Evolutionary conservation across 2,329 filamentous ascomycete genomes (phyloP), one percentile per base, ranked within the genome.

Genomic region (Verticillium albo-atrum): DNA sequence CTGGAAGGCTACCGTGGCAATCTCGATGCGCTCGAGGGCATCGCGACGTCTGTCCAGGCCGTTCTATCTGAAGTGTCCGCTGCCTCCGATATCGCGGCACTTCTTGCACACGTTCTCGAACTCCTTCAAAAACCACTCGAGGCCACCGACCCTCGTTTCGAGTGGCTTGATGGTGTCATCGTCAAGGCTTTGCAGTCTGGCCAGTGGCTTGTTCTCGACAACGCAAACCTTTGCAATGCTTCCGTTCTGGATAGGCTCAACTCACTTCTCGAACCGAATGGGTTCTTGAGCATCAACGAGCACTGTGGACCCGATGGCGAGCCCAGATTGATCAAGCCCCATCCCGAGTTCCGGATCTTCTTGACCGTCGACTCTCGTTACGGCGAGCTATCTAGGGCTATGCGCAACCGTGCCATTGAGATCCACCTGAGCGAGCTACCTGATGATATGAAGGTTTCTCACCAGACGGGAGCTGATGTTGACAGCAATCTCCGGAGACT

Each of bases 231-330:
- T 60, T 99, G 96, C 77, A 97, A 90, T 68, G 89, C 94, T 26
- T 97, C 94, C 6, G 95, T 99, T 1, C 82, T 99, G 10, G 95
- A 99, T 74, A 85, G 96, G 62, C 79, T 99, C 56, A 99, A 99
- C 72, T 98, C 95, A 0, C 78, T 99, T 9, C 88, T 98, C 7
- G 95, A 99, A 71, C 93, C 92, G 0, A 89, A 93, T 68, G 95
- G 95, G 1, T 88, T 87, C 63, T 78, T 99, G 25, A 92, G 91
- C 67, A 89, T 99, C 71, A 98, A 97, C 68, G 95, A 99, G 72
- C 93, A 98, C 71, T 92, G 91, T 59, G 90, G 87, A 14, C 84
- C 87, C 10, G 87, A 94, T 68, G 94, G 94, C 32, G 87, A 91
- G 67, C 89, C 93, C 12, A 86, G 91, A 59, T 77, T 96, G 35